Base-by-base conservation (phyloP, 257 asterid genomes). In the Coffea eugenioides region DNA sequence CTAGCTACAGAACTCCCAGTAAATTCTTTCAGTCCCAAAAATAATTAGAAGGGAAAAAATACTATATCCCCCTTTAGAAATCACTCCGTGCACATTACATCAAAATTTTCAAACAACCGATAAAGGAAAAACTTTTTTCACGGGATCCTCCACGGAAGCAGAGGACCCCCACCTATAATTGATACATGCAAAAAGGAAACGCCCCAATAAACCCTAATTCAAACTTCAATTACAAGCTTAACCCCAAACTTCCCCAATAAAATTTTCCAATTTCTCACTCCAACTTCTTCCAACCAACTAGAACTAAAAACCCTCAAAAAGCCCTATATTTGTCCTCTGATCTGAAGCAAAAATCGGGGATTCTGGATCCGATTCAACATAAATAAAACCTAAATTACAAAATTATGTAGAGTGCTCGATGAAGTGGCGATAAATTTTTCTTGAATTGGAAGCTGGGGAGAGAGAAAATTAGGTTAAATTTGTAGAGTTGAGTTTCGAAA, bases 91-190 rank as follows among this genome's bases (percentile, higher is more conserved):
- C 69, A 76, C 75, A 69, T 67, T 74, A 41, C 70, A 56, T 27
- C 69, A 4, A 77, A 82, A 80, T 23, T 45, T 21, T 21, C 11
- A 15, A 31, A 78, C 75, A 70, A 74, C 45, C 79, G 12, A 75
- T 77, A 73, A 27, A 39, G 31, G 27, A 13, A 54, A 69, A 16
- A 61, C 52, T 39, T 1, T 52, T 16, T 64, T 69, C 74, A 15
- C 45, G 80, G 86, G 84, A 86, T 84, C 87, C 87, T 79, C 89
- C 82, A 76, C 79, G 79, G 79, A 43, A 80, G 87, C 84, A 84
- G 87, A 77, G 86, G 85, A 83, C 79, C 87, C 87, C 86, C 54
- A 74, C 65, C 79, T 73, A 84, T 51, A 66, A 36, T 46, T 71
- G 69, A 71, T 74, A 69, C 88, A 85, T 85, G 83, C 83, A 79